These are phyloP conservation scores for Auxenochlorella protothecoides DNA, from an alignment of 139 green algal genomes.

Conservation along the genomic window DNA sequence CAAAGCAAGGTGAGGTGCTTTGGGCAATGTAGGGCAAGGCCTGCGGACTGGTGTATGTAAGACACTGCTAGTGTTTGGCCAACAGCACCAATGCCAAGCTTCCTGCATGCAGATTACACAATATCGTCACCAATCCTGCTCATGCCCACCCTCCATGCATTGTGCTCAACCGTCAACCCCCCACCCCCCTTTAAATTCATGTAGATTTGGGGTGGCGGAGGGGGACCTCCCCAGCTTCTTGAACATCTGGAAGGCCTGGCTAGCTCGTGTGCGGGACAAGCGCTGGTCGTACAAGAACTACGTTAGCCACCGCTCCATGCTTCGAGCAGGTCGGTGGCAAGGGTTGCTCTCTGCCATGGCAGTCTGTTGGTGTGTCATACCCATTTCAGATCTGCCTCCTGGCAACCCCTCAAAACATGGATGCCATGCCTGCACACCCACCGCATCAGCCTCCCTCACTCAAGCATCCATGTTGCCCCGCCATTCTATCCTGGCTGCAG, in stretches of 20 bases:
- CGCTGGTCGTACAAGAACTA: conserved; percentile 80
- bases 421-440: background rate
- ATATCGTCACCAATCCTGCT: no score
- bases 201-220: conserved; percentile 97
- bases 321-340: conserved; percentile 34
- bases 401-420: background rate
- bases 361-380: no score
- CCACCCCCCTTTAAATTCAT: conserved; percentile 31
- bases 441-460: background rate
- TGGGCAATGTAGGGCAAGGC: no score
- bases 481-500: conserved; percentile 37
- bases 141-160: background rate
- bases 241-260: conserved; percentile 84
- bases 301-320: conserved; percentile 59
- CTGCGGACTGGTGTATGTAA: no score
- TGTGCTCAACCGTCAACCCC: background rate
- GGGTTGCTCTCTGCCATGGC: background rate
- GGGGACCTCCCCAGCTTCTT: conserved; percentile 93
- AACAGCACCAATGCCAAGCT: no score
- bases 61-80: no score
- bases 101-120: no score
- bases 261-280: conserved; percentile 52
- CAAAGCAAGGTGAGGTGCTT: conserved; percentile 35
- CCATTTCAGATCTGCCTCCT: no score
- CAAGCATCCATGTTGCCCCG: no score